These are phyloP conservation scores for Silene coronaria DNA, from an alignment of 179 eudicot species.

Conservation along the genomic window DNA sequence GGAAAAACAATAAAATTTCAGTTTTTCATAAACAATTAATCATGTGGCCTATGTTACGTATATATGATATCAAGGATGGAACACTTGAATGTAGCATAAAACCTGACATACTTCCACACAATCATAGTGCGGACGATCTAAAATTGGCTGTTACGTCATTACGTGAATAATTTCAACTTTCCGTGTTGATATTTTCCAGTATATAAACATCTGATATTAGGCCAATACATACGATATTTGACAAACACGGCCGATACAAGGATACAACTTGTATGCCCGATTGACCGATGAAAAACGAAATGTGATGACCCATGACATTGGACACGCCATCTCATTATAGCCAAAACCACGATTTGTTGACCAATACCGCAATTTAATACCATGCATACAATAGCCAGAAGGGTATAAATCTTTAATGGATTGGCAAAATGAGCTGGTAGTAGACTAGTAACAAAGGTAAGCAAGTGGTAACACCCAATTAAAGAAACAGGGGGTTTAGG, in stretches of 20 bases:
- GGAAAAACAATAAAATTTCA: not conserved
- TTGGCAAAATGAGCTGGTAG: not conserved
- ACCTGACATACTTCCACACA: not conserved
- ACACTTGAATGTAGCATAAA: not conserved
- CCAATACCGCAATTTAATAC: not conserved
- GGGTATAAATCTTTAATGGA: not conserved
- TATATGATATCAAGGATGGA: not conserved
- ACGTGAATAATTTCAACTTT: not conserved
- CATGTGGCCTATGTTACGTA: not conserved
- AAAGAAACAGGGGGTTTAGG: not conserved
- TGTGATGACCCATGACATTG: not conserved
- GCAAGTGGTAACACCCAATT: not conserved
- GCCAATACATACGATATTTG: not conserved
- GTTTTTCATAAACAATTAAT: not conserved
- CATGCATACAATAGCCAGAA: not conserved
- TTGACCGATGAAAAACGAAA: not conserved
- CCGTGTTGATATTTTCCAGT: not conserved
- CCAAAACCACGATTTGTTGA: not conserved
- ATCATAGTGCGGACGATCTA: not conserved
- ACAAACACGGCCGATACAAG: not conserved
- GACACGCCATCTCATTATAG: not conserved
- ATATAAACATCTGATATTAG: not conserved
- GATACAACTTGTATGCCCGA: too few relatives aligned
- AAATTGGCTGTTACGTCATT: not conserved
- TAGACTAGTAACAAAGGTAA: not conserved